phyloP scores from a whole-genome alignment of 257 asterid species.

The Ligustrum vulgare region DNA sequence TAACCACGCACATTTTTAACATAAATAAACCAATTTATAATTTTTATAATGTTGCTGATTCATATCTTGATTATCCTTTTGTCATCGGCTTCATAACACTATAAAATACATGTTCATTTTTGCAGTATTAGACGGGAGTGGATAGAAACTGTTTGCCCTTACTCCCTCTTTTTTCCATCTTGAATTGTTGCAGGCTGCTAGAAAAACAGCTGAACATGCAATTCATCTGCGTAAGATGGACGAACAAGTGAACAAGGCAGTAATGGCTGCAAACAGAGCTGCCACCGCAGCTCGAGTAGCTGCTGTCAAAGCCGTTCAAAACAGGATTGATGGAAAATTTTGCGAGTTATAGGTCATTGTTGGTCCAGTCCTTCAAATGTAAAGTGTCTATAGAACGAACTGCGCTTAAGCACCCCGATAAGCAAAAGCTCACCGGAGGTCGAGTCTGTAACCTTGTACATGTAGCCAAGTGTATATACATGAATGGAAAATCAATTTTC shows the following conservation, averaged over 20 bases:
- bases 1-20: no score
- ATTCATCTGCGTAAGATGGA: slow-evolving; percentile 49
- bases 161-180: neutral
- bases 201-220: slow-evolving; percentile 70
- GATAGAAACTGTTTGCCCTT: neutral
- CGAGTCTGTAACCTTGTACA: slow-evolving; percentile 51
- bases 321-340: slow-evolving; percentile 69
- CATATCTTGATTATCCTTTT: neutral
- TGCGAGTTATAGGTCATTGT: slow-evolving; percentile 41
- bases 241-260: slow-evolving; percentile 76
- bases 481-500: slow-evolving; percentile 34
- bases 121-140: neutral
- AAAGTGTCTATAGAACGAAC: slow-evolving; percentile 24
- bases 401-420: slow-evolving; percentile 31
- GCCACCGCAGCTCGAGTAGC: slow-evolving; percentile 94
- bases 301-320: slow-evolving; percentile 91
- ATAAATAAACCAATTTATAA: no score
- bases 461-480: slow-evolving; percentile 46
- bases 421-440: slow-evolving; percentile 41
- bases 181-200: slow-evolving; percentile 62
- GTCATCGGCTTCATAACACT: neutral
- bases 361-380: slow-evolving; percentile 30
- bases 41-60: no score
- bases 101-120: no score
- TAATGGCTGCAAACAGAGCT: slow-evolving; percentile 74